Conservation (phyloP, 2,329 filamentous ascomycete species). For the Ustilaginoidea virens region DNA sequence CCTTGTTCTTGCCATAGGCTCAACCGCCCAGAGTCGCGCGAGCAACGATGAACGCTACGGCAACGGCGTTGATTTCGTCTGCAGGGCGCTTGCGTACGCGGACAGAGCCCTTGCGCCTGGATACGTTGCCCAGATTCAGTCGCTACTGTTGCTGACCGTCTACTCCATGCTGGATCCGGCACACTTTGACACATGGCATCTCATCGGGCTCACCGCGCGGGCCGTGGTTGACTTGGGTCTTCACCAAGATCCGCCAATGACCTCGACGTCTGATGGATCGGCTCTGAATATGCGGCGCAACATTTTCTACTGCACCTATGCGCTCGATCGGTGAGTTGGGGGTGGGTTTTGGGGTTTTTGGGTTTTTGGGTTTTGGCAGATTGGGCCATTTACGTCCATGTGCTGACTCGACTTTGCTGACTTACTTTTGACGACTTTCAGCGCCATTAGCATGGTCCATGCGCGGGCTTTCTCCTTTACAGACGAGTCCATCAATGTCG, state of each 20-base stretch:
- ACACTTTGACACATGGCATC: slow-evolving; percentile 87
- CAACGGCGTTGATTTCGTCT: slow-evolving; percentile 39
- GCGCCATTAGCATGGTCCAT: slow-evolving; percentile 77
- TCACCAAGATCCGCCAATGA: slow-evolving; percentile 75
- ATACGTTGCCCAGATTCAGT: slow-evolving; percentile 73
- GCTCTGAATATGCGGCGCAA: slow-evolving; percentile 64
- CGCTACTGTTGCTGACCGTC: slow-evolving; percentile 69
- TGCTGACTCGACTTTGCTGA: too few relatives aligned
- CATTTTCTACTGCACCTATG: slow-evolving; percentile 84
- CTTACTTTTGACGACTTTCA: slow-evolving; percentile 22
- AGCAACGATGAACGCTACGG: slow-evolving; percentile 48
- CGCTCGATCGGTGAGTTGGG: slow-evolving; percentile 62
- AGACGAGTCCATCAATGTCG: slow-evolving; percentile 72
- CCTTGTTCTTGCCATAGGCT: slow-evolving; percentile 77
- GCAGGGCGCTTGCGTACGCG: slow-evolving; percentile 56
- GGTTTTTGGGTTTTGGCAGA: too few relatives aligned
- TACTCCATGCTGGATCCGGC: slow-evolving; percentile 83
- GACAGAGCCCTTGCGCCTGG: slow-evolving; percentile 77
- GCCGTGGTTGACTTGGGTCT: slow-evolving; percentile 81
- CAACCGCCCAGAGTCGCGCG: slow-evolving; percentile 54
- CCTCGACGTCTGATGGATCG: slow-evolving; percentile 49
- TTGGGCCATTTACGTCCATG: too few relatives aligned
- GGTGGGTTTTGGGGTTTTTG: too few relatives aligned
- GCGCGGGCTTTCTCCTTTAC: slow-evolving; percentile 85
- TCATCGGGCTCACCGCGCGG: slow-evolving; percentile 79